A percentile compares a stretch with the other conserved stretches of the same genome.
Conservation (phyloP, 2,329 filamentous ascomycete species). For the Beauveria asiatica region DNA sequence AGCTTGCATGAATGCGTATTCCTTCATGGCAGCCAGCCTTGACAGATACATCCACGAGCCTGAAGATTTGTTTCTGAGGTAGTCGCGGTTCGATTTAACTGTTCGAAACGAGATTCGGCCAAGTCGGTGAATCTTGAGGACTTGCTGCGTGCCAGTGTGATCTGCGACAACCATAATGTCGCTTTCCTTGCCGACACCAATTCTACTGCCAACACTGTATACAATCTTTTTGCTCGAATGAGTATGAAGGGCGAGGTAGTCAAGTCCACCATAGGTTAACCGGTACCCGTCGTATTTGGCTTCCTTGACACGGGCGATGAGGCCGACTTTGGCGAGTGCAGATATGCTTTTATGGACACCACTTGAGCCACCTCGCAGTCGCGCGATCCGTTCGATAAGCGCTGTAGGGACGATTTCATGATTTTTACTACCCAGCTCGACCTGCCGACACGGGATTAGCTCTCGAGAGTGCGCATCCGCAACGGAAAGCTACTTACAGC, state of each 20-base stretch:
- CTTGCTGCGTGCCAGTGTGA: conserved; percentile 63
- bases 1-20: conserved; percentile 89
- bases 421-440: conserved; percentile 89
- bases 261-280: conserved; percentile 89
- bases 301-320: conserved; percentile 91
- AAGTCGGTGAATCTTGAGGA: conserved; percentile 92
- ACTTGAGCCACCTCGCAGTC: conserved; percentile 66
- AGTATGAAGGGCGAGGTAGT: conserved; percentile 92
- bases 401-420: conserved; percentile 93
- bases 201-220: conserved; percentile 88
- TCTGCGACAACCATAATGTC: conserved; percentile 93
- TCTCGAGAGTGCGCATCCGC: conserved; percentile 19
- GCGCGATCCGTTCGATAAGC: conserved; percentile 75
- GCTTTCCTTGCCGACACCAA: conserved; percentile 95
- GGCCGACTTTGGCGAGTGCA: conserved; percentile 78
- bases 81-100: conserved; percentile 93
- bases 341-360: conserved; percentile 85
- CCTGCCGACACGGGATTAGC: conserved; percentile 45
- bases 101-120: conserved; percentile 95
- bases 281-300: conserved; percentile 97
- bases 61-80: conserved; percentile 69
- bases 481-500: conserved; percentile 53
- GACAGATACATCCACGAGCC: conserved; percentile 99
- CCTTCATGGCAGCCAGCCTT: conserved; percentile 82
- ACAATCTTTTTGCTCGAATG: conserved; percentile 72